Evolutionary conservation across 2,329 filamentous ascomycete genomes (phyloP).

Genomic region (Colletotrichum sojae): DNA sequence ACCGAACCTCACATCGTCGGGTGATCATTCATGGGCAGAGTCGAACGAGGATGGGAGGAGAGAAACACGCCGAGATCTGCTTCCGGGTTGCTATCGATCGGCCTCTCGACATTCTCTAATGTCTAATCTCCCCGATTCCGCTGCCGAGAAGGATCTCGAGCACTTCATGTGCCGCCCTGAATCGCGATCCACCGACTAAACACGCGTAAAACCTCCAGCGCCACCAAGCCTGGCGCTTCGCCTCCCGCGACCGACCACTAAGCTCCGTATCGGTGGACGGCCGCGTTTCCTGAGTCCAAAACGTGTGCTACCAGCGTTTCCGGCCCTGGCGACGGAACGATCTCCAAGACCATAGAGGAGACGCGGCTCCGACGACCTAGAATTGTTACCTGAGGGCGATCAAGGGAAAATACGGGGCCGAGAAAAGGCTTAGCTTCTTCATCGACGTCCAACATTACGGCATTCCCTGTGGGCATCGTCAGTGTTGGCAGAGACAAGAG

Average conservation of each 20-base stretch:
- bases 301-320: constrained; percentile 31
- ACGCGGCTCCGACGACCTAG: constrained; percentile 25
- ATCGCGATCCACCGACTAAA: constrained; percentile 15
- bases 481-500: too few species aligned
- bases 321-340: constrained; percentile 4
- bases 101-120: background rate
- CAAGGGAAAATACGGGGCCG: constrained; percentile 14
- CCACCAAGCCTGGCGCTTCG: constrained; percentile 18
- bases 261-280: constrained; percentile 8
- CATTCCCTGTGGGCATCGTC: constrained; percentile 5
- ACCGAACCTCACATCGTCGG: constrained; percentile 26
- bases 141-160: background rate
- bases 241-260: constrained; percentile 4
- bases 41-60: background rate
- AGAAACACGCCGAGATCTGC: background rate
- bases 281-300: constrained; percentile 31
- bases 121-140: background rate
- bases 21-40: constrained; percentile 5
- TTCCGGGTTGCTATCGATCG: background rate
- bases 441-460: background rate
- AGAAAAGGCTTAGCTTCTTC: constrained; percentile 23
- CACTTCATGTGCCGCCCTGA: constrained; percentile 14
- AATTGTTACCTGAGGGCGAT: background rate
- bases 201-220: constrained; percentile 25
- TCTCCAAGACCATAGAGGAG: constrained; percentile 10